Base-by-base conservation (phyloP, 495 filamentous ascomycete species). In the Melanomma pulvis-pyrius region DNA sequence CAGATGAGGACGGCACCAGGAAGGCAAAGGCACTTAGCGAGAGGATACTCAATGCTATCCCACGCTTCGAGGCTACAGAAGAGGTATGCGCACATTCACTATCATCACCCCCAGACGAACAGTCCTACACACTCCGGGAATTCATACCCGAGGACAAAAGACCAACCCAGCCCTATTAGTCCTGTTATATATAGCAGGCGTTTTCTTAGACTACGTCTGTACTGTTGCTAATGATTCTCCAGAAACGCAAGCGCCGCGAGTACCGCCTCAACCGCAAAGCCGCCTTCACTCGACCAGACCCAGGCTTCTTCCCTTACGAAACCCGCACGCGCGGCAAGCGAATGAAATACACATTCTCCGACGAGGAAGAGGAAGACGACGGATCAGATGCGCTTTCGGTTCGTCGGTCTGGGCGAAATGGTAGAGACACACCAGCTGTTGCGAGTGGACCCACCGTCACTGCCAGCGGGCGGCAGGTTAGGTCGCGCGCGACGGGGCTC, bases 311-410 rank as follows among this genome's bases (percentile, higher is more conserved):
- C 15, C 81, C 94, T 55, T 98, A 98, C 76, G 94, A 98, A 79
- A 96, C 96, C 39, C 91, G 94, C 47, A 98, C 96, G 0, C 86
- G 94, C 56, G 94, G 94, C 44, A 98, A 98, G 79, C 88, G 92
- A 48, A 88, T 96, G 76, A 96, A 90, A 74, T 98, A 98, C 67
- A 97, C 92, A 0, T 98, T 90, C 74, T 96, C 92, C 0, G 92
- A 96, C 46, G 92, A 96, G 41, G 92, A 96, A 70, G 88, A 88
- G 21, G 87, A 90, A 36, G 83, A 85, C 12, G 62, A 63, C 8
- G 39, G 39, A 17, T 91, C 90, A 1, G 92, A 96, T 74, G 87
- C 85, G 22, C 76, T 79, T 5, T 79, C 83, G 17, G 47, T 63
- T 26, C 86, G 91, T 57, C 85, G 90, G 39, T 96, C 92, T 0